Evolutionary conservation across 768 basidiomycete species (phyloP).

Genomic region (Lactifluus pinguis): DNA sequence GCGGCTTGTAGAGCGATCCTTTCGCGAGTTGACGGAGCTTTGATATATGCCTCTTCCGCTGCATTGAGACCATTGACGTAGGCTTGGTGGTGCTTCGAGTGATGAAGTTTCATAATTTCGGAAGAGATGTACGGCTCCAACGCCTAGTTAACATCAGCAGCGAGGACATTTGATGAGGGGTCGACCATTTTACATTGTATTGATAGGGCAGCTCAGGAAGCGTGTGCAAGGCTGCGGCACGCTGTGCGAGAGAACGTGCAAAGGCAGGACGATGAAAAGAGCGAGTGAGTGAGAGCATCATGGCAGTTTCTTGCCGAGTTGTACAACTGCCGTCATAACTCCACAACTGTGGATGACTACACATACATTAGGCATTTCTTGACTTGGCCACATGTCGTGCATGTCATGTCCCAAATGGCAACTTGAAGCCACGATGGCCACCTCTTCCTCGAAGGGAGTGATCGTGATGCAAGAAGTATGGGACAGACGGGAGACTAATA

Average conservation of each 20-base stretch:
- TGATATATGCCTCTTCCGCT: constrained; percentile 76
- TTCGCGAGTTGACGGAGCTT: constrained; percentile 56
- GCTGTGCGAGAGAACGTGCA: constrained; percentile 36
- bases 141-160: constrained; percentile 38
- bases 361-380: no score
- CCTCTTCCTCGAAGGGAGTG: no score
- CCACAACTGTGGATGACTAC: neutral
- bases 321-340: neutral
- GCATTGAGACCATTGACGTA: constrained; percentile 95
- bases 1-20: constrained; percentile 82
- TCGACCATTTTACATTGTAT: constrained; percentile 49
- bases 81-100: constrained; percentile 83
- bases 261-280: neutral
- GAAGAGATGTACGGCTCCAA: constrained; percentile 88
- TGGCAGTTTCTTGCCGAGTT: neutral
- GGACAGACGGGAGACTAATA: no score
- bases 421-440: no score
- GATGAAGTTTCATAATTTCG: constrained; percentile 92
- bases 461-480: no score
- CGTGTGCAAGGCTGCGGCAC: constrained; percentile 47
- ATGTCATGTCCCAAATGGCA: no score
- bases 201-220: constrained; percentile 73
- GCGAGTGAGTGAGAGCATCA: neutral
- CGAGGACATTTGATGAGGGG: neutral
- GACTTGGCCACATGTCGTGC: no score